Base-by-base conservation (phyloP, 1,284 basidiomycete species). In the Boletus semigastroideus region DNA sequence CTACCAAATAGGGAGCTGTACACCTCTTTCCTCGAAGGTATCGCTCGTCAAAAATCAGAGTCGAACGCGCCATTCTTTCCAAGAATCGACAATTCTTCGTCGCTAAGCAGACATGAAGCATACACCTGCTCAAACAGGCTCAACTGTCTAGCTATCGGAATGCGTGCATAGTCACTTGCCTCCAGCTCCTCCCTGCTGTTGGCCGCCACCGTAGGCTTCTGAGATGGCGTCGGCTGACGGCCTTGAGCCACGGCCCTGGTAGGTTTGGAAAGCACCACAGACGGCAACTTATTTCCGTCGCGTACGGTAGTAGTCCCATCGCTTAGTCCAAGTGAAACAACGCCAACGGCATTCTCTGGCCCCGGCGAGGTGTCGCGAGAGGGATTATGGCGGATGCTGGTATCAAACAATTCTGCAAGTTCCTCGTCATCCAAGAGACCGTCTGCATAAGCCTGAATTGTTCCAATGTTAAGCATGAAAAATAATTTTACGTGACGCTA, bases 11-110 rank as follows among this genome's bases (percentile, higher is more conserved):
- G 43, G 36, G 42, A 19, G 17, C 42, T 31, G 19, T 37, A 1
- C 13, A 31, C 31, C 31, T 33, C 31, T 33, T 11, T 37, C 17
- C 36, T 10, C 9, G 19, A n/a, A 17, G 9, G 31, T 34, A 25
- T 33, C 27, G 25, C 27, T 25, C 36, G 17, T 54, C 56, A 67
- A 53, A 56, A 61, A 33, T 69, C 65, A 14, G 60, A 69, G 41
- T 71, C 58, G 52, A 68, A 71, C 12, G 49, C 44, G 20, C 67
- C 67, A 5, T 55, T 53, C 31, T 49, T 56, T 34, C 56, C 68
- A 22, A 67, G 44, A 19, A 41, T 3, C 3, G 50, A 38, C 19
- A 68, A 31, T 38, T 65, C 57, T 27, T 54, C 45, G 19, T 55
- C 40, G 5, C n/a, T 42, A 16, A 67, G 63, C 4, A 71, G 54